phyloP scores from a whole-genome alignment of 2,329 filamentous ascomycete species.

The Epichloe sibirici region DNA sequence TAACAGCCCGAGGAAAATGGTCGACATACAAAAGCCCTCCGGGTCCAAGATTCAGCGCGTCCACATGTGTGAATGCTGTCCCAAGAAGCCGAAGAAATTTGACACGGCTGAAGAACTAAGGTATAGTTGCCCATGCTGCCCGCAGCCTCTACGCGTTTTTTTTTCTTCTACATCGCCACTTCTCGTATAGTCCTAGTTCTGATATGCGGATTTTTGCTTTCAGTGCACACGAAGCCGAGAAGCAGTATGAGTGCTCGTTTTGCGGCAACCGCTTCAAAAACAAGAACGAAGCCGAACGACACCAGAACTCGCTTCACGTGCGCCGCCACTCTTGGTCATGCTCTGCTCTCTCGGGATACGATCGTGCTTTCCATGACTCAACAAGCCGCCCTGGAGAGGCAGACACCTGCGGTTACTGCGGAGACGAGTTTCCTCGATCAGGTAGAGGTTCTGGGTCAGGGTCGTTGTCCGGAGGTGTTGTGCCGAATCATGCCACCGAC shows the following conservation, averaged over 20 bases:
- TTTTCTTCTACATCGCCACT: too few species aligned
- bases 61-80: conserved; percentile 82
- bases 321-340: conserved; percentile 95
- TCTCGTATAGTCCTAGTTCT: conserved; percentile 7
- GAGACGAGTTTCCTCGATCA: conserved; percentile 64
- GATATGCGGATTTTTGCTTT: conserved; percentile 6
- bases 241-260: conserved; percentile 88
- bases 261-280: conserved; percentile 97
- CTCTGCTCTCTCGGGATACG: conserved; percentile 65
- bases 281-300: conserved; percentile 93
- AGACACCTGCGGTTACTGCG: conserved; percentile 91
- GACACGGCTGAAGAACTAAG: conserved; percentile 71
- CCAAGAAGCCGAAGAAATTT: conserved; percentile 94
- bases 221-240: conserved; percentile 83
- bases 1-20: conserved; percentile 38
- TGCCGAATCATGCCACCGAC: conserved; percentile 47
- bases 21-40: conserved; percentile 35
- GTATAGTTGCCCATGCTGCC: conserved; percentile 38
- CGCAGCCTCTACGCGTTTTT: too few species aligned
- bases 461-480: conserved; percentile 21
- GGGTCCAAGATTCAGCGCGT: conserved; percentile 40
- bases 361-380: conserved; percentile 79
- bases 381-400: conserved; percentile 50
- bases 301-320: conserved; percentile 90
- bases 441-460: conserved; percentile 27